Evolutionary conservation across 352 stramenopile genomes (phyloP), one percentile per base, ranked within the genome.

Genomic region (Elongisporangium senticosum): DNA sequence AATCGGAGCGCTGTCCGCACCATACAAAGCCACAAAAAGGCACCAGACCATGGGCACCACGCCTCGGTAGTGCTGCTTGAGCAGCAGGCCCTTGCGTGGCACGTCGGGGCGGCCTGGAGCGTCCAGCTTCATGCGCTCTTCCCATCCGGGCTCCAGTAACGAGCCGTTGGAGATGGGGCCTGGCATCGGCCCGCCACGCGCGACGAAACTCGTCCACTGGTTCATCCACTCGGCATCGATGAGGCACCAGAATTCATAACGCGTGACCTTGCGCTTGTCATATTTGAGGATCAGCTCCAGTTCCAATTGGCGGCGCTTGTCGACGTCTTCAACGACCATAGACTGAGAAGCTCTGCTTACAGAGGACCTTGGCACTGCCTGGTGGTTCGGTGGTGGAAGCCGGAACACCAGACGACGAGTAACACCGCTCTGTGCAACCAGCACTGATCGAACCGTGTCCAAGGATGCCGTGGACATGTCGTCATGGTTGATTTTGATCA

Each of bases 21-120:
- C 79, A 56, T 93, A 75, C 8, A 90, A 60, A 62, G 87, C 81
- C 10, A 61, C 71, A 20, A 91, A 73, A 3, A 93, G 55, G 33
- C 75, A 78, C 81, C 81, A 93, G 14, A 93, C 81, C 68, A 93
- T 87, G 7, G 83, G 79, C 24, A 76, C 72, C 40, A 93, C 81
- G 47, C 75, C 75, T 2, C 83, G 79, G 48, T 90, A 93, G 67
- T 93, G 69, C 33, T 70, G 69, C 55, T 72, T 68, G 4, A 78
- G 59, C 58, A 77, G 52, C 8, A 93, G 61, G 1, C 76, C 77
- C 7, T 63, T 26, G 0, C 74, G 69, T 6, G 74, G 68, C n/a
- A 63, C 64, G 49, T 87, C 77, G 0, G 80, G 63, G 11, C 73
- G 66, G 2, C 80, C 80, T 15, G 68, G 56, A 8, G 65, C 59